Conservation (phyloP, 2,329 filamentous ascomycete species). For the Fusarium circinatum region DNA sequence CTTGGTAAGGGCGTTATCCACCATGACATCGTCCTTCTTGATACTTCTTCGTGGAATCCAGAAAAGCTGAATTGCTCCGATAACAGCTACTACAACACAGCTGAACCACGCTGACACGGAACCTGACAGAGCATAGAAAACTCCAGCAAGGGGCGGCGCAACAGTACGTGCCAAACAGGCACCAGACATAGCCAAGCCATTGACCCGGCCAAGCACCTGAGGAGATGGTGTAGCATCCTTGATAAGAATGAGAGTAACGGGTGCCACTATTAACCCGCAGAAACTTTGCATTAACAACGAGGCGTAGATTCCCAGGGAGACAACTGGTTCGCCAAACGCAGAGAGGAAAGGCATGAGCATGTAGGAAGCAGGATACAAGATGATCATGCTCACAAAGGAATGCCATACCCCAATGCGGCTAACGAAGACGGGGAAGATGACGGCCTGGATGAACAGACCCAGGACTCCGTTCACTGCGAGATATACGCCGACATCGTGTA, state of each 20-base stretch:
- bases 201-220: constrained; percentile 74
- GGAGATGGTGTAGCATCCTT: constrained; percentile 76
- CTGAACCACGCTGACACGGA: constrained; percentile 56
- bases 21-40: constrained; percentile 16
- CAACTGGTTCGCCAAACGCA: constrained; percentile 61
- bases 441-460: constrained; percentile 76
- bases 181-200: constrained; percentile 76
- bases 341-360: constrained; percentile 75
- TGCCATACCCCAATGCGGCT: constrained; percentile 73
- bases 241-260: constrained; percentile 75
- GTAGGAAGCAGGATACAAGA: constrained; percentile 74
- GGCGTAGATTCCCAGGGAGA: constrained; percentile 72
- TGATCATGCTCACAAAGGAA: constrained; percentile 71
- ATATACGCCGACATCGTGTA: constrained; percentile 74
- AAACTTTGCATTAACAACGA: constrained; percentile 73
- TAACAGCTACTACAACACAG: constrained; percentile 43
- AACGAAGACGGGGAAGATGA: constrained; percentile 74
- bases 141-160: constrained; percentile 74
- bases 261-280: constrained; percentile 74
- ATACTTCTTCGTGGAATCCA: constrained; percentile 33
- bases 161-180: constrained; percentile 78
- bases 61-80: constrained; percentile 34
- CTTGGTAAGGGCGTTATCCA: constrained; percentile 34
- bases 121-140: constrained; percentile 71
- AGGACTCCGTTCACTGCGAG: constrained; percentile 77